phyloP scores from a whole-genome alignment of 805 yeast genomes.

The Ogataea zsoltii region DNA sequence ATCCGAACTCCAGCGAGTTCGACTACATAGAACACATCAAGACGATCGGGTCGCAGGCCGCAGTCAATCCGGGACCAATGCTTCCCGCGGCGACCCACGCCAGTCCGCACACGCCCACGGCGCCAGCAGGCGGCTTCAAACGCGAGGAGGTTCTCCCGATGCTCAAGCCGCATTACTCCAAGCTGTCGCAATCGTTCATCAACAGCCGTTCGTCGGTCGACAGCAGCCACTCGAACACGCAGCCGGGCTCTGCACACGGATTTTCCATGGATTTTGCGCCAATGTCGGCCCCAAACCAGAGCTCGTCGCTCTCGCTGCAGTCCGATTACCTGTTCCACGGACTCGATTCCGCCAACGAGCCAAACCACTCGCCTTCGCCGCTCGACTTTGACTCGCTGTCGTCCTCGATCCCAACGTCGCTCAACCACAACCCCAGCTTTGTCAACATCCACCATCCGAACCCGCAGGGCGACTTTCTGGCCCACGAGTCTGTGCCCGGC shows the following conservation, averaged over 20 bases:
- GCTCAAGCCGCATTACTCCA: constrained; percentile 28
- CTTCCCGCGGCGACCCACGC: constrained; percentile 10
- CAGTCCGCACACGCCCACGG: constrained; percentile 7
- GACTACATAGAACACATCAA: constrained; percentile 67
- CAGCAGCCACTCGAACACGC: constrained; percentile 1
- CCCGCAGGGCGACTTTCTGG: constrained; percentile 8
- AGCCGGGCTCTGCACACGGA: not conserved
- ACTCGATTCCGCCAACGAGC: constrained; percentile 7
- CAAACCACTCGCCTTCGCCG: constrained; percentile 20
- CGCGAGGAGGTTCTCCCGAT: constrained; percentile 27
- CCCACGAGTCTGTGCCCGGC: not conserved
- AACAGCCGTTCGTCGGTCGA: constrained; percentile 3
- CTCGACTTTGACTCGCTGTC: constrained; percentile 24
- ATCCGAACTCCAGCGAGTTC: constrained; percentile 54
- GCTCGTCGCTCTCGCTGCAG: constrained; percentile 11
- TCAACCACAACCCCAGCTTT: constrained; percentile 26
- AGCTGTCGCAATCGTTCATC: constrained; percentile 30
- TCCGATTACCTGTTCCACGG: constrained; percentile 14
- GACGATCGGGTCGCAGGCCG: constrained; percentile 41
- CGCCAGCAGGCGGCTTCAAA: constrained; percentile 14
- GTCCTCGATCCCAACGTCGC: constrained; percentile 23
- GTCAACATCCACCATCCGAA: constrained; percentile 17
- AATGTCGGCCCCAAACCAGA: constrained; percentile 11
- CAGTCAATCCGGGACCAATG: constrained; percentile 12
- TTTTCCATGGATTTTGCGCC: constrained; percentile 24